A percentile compares a stretch with the other conserved stretches of the same genome.
phyloP scores from a whole-genome alignment of 2,329 filamentous ascomycete species.

The Penicillium sp. region DNA sequence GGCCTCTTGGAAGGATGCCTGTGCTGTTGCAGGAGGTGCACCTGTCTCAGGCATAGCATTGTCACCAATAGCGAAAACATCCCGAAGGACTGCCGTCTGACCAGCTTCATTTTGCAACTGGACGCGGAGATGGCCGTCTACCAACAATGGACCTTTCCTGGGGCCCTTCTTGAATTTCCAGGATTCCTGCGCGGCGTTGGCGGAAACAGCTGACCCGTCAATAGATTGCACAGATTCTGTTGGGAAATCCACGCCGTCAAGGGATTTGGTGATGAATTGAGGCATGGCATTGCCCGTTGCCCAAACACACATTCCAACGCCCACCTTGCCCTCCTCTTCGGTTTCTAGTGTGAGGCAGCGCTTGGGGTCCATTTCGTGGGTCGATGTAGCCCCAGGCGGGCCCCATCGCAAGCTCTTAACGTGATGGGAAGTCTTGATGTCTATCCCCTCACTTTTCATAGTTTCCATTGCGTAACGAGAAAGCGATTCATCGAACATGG shows the following conservation, averaged over 20 bases:
- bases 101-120: slow-evolving; percentile 48
- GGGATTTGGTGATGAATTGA: slow-evolving; percentile 30
- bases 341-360: slow-evolving; percentile 55
- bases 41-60: slow-evolving; percentile 57
- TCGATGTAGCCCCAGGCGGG: slow-evolving; percentile 41
- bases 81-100: slow-evolving; percentile 48
- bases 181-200: slow-evolving; percentile 17
- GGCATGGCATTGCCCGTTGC: slow-evolving; percentile 45
- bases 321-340: slow-evolving; percentile 60
- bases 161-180: slow-evolving; percentile 57
- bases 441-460: slow-evolving; percentile 58
- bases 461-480: slow-evolving; percentile 59
- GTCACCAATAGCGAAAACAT: slow-evolving; percentile 60
- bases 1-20: slow-evolving; percentile 61
- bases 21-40: slow-evolving; percentile 59
- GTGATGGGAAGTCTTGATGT: slow-evolving; percentile 61
- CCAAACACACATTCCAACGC: slow-evolving; percentile 64
- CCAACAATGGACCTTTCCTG: slow-evolving; percentile 53
- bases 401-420: slow-evolving; percentile 57
- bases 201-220: slow-evolving; percentile 15
- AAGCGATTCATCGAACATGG: slow-evolving; percentile 62
- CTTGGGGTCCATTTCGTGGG: slow-evolving; percentile 46
- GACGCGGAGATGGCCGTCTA: slow-evolving; percentile 59
- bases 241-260: slow-evolving; percentile 39
- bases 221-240: slow-evolving; percentile 28